Conservation (phyloP, 75 land plant genomes). For the Chamaecyparis obtusa region DNA sequence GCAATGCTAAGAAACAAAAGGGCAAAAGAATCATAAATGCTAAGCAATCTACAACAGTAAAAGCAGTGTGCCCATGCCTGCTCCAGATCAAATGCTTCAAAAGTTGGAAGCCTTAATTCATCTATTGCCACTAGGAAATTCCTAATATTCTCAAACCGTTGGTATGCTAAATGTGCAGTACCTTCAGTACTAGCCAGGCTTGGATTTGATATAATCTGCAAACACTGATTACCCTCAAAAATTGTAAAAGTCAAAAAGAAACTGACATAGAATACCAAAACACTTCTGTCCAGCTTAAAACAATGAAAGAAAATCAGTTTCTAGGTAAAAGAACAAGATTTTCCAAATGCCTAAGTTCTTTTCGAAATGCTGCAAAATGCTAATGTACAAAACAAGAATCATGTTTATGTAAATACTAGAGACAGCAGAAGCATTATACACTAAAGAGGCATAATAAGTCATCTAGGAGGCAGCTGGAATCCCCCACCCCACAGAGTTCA, state of each 20-base stretch:
- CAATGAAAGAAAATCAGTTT: background rate
- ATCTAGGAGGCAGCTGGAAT: background rate
- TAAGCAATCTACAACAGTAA: conserved; percentile 10
- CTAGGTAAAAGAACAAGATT: background rate
- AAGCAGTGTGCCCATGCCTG: conserved; percentile 24
- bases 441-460: background rate
- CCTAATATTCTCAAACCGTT: conserved; percentile 31
- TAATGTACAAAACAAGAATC: background rate
- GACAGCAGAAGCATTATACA: background rate
- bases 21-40: background rate
- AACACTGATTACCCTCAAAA: background rate
- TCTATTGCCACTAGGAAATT: conserved; percentile 43
- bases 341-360: background rate
- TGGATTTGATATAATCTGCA: conserved; percentile 11
- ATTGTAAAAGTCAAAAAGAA: background rate
- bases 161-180: conserved; percentile 30
- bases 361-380: background rate
- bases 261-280: background rate
- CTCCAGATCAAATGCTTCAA: conserved; percentile 55
- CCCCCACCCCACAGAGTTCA: background rate
- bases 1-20: background rate
- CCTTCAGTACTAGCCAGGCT: conserved; percentile 19
- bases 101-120: conserved; percentile 40
- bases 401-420: background rate
- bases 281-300: background rate